These are phyloP conservation scores for Coprinopsis sp. DNA, from an alignment of 768 basidiomycete genomes.

Conservation along the genomic window DNA sequence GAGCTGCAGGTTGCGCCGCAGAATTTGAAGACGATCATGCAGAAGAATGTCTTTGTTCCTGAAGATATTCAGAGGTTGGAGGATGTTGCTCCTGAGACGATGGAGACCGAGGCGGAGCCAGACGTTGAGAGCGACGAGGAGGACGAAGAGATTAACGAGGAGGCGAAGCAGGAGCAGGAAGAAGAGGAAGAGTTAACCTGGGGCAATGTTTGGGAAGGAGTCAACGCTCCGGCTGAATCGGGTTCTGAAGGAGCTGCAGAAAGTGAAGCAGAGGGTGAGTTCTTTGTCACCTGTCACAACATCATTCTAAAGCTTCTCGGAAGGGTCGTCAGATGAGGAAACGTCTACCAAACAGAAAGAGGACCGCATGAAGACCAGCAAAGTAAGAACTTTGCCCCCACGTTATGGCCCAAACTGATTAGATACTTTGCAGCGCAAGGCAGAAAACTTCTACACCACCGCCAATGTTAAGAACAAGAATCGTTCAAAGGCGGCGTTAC, in stretches of 20 bases:
- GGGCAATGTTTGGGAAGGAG: conserved; percentile 82
- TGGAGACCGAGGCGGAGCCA: conserved; percentile 33
- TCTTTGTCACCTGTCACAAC: conserved; percentile 5
- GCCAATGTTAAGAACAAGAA: conserved; percentile 89
- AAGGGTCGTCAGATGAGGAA: conserved; percentile 30
- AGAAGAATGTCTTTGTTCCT: conserved; percentile 80
- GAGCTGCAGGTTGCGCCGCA: conserved; percentile 70
- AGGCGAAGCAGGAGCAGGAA: conserved; percentile 33
- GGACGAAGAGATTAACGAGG: conserved; percentile 35
- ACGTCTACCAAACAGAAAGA: conserved; percentile 42
- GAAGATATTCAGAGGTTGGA: conserved; percentile 73
- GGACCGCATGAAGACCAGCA: conserved; percentile 89
- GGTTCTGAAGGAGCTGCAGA: conserved; percentile 23
- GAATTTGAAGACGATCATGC: conserved; percentile 81
- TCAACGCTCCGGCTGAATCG: conserved; percentile 26
- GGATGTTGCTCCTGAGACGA: conserved; percentile 36
- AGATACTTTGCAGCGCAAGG: conserved; percentile 72
- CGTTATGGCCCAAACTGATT: too few relatives aligned
- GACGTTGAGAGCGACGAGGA: conserved; percentile 38
- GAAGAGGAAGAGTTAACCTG: conserved; percentile 64
- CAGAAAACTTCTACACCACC: conserved; percentile 81
- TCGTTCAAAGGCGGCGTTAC: conserved; percentile 55
- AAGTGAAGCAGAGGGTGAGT: conserved; percentile 16
- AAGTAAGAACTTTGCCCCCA: conserved; percentile 39
- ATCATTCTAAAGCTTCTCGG: conserved; percentile 4